A percentile compares a stretch with the other conserved stretches of the same genome.
These are phyloP conservation scores for Debaryomyces singareniensis DNA, from an alignment of 1,139 yeast genomes.

Conservation along the genomic window DNA sequence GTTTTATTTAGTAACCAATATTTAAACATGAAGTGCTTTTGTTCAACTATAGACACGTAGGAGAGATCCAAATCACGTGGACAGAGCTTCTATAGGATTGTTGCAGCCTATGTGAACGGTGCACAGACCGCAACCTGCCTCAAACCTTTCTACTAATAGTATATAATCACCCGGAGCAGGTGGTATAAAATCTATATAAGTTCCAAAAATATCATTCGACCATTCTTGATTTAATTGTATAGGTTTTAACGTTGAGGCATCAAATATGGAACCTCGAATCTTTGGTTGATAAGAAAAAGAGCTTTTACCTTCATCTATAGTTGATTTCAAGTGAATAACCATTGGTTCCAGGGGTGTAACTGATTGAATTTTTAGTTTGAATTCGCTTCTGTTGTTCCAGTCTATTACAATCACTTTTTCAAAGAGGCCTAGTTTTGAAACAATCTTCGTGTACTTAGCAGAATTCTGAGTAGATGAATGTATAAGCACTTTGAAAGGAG, in stretches of 20 bases:
- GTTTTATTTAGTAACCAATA: too few species aligned
- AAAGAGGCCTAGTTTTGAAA: conserved; percentile 32
- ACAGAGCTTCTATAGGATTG: conserved; percentile 6
- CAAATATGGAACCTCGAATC: conserved; percentile 40
- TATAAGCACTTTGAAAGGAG: conserved; percentile 12
- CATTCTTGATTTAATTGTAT: conserved; percentile 33
- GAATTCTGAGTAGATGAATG: conserved; percentile 7
- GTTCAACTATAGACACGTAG: too few species aligned
- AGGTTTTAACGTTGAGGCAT: conserved; percentile 18
- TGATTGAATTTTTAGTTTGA: conserved; percentile 22
- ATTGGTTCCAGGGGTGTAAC: conserved; percentile 10
- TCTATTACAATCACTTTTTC: conserved; percentile 13
- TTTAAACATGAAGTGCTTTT: too few species aligned
- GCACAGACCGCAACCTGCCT: conserved; percentile 36
- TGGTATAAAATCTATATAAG: conserved; percentile 28
- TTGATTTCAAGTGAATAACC: conserved; percentile 17
- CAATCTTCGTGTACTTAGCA: conserved; percentile 14
- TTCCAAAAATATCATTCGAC: conserved; percentile 39
- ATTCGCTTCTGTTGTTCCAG: conserved; percentile 37
- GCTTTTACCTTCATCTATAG: conserved; percentile 14
- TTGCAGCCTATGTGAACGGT: conserved; percentile 32
- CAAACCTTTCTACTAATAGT: conserved; percentile 43
- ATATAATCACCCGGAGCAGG: conserved; percentile 26
- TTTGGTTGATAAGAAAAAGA: conserved; percentile 30
- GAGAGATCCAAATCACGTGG: too few species aligned